phyloP scores from a whole-genome alignment of 495 filamentous ascomycete species.

The Aspergillus wentii region DNA sequence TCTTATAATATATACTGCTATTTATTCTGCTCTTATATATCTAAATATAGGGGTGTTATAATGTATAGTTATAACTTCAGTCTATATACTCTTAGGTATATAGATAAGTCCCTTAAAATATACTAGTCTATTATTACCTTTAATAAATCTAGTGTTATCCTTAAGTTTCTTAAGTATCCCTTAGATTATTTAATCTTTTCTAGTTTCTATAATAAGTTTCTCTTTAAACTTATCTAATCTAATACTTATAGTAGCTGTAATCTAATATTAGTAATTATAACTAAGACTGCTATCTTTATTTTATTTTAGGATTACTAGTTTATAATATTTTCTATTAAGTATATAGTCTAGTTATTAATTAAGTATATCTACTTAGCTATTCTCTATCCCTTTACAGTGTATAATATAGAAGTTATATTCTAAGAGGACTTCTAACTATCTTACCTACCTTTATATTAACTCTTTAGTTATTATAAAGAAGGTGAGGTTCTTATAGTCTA shows the following conservation, averaged over 20 bases:
- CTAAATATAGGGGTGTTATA: neutral
- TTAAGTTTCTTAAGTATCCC: neutral
- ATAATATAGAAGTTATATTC: slow-evolving; percentile 10
- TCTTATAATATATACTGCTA: slow-evolving; percentile 4
- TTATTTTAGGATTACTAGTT: slow-evolving; percentile 4
- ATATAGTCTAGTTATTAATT: slow-evolving; percentile 8
- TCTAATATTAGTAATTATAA: slow-evolving; percentile 3
- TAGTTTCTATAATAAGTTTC: slow-evolving; percentile 1
- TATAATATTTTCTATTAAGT: slow-evolving; percentile 2
- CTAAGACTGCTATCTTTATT: slow-evolving; percentile 3
- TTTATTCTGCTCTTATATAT: slow-evolving; percentile 6
- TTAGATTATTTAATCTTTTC: neutral
- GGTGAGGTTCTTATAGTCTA: slow-evolving; percentile 15
- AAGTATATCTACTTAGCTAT: slow-evolving; percentile 5
- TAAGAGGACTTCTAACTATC: slow-evolving; percentile 6
- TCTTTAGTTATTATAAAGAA: slow-evolving; percentile 13
- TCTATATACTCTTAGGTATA: neutral
- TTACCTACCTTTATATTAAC: slow-evolving; percentile 8
- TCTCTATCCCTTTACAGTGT: slow-evolving; percentile 9
- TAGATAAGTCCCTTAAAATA: slow-evolving; percentile 8
- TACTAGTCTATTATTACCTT: slow-evolving; percentile 3
- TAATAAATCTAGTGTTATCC: neutral
- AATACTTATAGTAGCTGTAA: slow-evolving; percentile 3
- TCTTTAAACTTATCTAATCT: no score
- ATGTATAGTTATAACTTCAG: slow-evolving; percentile 4